Percentiles rank a stretch among this genome's conserved stretches.
These are phyloP conservation scores for Amanita molliuscula DNA, from an alignment of 768 basidiomycete genomes.

Conservation along the genomic window DNA sequence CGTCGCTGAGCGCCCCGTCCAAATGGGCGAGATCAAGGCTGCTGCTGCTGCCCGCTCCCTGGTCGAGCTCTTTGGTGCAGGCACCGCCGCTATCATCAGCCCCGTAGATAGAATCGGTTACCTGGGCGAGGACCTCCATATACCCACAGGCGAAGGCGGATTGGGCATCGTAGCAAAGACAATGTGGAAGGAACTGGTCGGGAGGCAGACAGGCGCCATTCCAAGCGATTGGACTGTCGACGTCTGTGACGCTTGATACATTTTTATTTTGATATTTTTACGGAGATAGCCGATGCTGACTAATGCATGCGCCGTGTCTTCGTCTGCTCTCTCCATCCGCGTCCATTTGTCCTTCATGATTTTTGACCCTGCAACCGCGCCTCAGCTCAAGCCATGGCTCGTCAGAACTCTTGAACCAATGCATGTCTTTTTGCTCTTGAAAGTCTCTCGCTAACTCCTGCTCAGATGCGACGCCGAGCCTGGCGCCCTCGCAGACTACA, in stretches of 20 bases:
- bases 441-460: slow-evolving; percentile 11
- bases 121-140: slow-evolving; percentile 46
- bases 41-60: slow-evolving; percentile 51
- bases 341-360: slow-evolving; percentile 35
- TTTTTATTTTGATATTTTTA: not conserved
- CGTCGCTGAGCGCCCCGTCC: slow-evolving; percentile 61
- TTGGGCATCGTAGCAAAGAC: slow-evolving; percentile 74
- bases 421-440: slow-evolving; percentile 30
- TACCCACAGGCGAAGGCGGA: slow-evolving; percentile 61
- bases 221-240: slow-evolving; percentile 72
- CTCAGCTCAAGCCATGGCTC: slow-evolving; percentile 81
- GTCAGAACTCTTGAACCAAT: slow-evolving; percentile 85
- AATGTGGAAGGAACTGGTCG: slow-evolving; percentile 64
- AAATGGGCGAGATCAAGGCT: slow-evolving; percentile 64
- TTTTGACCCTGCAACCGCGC: slow-evolving; percentile 51
- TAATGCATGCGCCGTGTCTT: not conserved
- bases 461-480: slow-evolving; percentile 94
- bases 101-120: slow-evolving; percentile 69
- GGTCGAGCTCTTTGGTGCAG: slow-evolving; percentile 77
- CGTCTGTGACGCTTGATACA: slow-evolving; percentile 18
- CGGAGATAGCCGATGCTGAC: slow-evolving; percentile 3
- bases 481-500: slow-evolving; percentile 85
- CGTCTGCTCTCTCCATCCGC: not conserved
- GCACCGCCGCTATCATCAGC: slow-evolving; percentile 73
- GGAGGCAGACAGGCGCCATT: slow-evolving; percentile 71